These are phyloP conservation scores for Vaccinium darrowii DNA, from an alignment of 148 eudicot species.

Conservation along the genomic window DNA sequence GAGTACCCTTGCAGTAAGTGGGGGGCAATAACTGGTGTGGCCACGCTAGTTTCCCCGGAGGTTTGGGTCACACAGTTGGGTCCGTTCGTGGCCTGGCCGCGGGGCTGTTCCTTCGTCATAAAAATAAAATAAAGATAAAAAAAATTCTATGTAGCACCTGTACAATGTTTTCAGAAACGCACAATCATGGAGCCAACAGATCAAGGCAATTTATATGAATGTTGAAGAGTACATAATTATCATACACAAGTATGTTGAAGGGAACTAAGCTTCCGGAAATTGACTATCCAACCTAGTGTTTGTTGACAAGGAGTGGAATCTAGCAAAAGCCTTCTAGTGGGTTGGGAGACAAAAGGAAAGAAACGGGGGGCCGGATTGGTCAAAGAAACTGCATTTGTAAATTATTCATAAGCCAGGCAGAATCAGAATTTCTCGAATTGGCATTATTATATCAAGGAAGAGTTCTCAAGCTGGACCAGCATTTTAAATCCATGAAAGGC, in stretches of 20 bases:
- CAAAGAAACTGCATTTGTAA: background rate
- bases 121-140: background rate
- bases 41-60: too few relatives aligned
- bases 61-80: too few relatives aligned
- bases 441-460: background rate
- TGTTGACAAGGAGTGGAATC: background rate
- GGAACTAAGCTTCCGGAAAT: background rate
- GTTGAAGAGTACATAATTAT: background rate
- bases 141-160: background rate
- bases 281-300: background rate
- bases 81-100: too few relatives aligned
- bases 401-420: background rate
- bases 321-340: conserved; percentile 3
- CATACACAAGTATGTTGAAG: background rate
- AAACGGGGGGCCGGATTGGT: background rate
- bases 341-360: background rate
- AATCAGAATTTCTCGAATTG: background rate
- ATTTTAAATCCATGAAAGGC: background rate
- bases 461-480: background rate
- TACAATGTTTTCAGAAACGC: background rate
- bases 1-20: too few relatives aligned
- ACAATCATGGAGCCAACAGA: background rate
- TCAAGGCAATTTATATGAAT: background rate
- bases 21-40: too few relatives aligned
- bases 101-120: too few relatives aligned